phyloP scores from a whole-genome alignment of 1,284 basidiomycete species.

The Trichosporon inkin region DNA sequence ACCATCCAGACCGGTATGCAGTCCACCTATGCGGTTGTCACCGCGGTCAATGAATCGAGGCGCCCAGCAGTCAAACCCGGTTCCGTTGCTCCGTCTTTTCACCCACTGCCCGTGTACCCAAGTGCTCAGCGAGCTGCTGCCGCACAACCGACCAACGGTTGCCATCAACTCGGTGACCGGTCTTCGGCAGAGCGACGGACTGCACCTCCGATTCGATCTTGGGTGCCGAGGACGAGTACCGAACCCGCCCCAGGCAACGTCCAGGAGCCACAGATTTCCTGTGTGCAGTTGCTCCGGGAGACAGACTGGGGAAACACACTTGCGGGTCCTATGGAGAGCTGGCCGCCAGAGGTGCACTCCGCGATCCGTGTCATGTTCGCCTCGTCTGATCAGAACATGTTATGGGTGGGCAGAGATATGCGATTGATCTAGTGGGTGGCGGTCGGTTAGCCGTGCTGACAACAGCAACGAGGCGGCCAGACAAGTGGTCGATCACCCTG shows the following conservation, averaged over 20 bases:
- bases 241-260: neutral
- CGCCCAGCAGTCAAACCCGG: no score
- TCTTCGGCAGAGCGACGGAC: no score
- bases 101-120: no score
- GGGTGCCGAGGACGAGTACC: neutral
- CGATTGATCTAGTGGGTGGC: conserved; percentile 31
- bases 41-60: neutral
- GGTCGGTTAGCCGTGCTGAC: neutral
- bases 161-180: no score
- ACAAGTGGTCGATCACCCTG: conserved; percentile 31
- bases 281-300: conserved; percentile 26
- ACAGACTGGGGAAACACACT: conserved; percentile 37
- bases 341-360: conserved; percentile 12
- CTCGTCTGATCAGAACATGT: conserved; percentile 18
- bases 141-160: no score
- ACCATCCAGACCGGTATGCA: neutral
- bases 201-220: neutral
- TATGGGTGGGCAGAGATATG: conserved; percentile 41
- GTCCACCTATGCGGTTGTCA: neutral
- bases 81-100: no score
- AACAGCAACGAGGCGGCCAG: conserved; percentile 36
- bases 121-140: no score
- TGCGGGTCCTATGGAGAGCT: conserved; percentile 31
- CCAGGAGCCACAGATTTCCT: conserved; percentile 8
- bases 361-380: conserved; percentile 7